Evolutionary conservation across 148 eudicot species (phyloP).

Genomic region (Rhododendron ferrugineum): DNA sequence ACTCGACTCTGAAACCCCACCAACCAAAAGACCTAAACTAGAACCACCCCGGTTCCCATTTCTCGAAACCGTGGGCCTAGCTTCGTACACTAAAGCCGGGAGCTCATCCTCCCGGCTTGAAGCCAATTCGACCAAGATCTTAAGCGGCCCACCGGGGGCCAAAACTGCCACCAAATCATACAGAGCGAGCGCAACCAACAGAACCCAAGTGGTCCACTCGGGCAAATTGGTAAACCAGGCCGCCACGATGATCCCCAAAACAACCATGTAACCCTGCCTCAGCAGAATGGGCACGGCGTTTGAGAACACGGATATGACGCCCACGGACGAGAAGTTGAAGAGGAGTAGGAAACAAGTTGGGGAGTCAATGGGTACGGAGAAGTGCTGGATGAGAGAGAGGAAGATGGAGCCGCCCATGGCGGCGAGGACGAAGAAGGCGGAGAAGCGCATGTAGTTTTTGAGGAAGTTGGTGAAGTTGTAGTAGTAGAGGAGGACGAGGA

Average conservation of each 20-base stretch:
- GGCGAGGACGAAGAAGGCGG: slow-evolving; percentile 58
- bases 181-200: slow-evolving; percentile 68
- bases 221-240: slow-evolving; percentile 91
- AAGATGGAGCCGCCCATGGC: slow-evolving; percentile 72
- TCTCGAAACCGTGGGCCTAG: slow-evolving; percentile 53
- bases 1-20: slow-evolving; percentile 46
- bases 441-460: slow-evolving; percentile 67
- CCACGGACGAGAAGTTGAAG: slow-evolving; percentile 58
- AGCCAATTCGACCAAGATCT: slow-evolving; percentile 75
- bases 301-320: slow-evolving; percentile 67
- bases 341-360: slow-evolving; percentile 35
- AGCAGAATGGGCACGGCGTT: slow-evolving; percentile 63
- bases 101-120: slow-evolving; percentile 80
- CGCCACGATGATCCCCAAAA: slow-evolving; percentile 73
- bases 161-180: slow-evolving; percentile 88
- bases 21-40: slow-evolving; percentile 49
- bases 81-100: slow-evolving; percentile 81
- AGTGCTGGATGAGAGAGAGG: slow-evolving; percentile 44
- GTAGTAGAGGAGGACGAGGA: slow-evolving; percentile 71
- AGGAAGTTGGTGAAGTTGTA: slow-evolving; percentile 66
- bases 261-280: slow-evolving; percentile 64
- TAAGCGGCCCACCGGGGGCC: slow-evolving; percentile 92
- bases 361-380: slow-evolving; percentile 51
- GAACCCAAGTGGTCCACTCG: slow-evolving; percentile 96
- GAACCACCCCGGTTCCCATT: slow-evolving; percentile 15